Base-by-base conservation (phyloP, 2,329 filamentous ascomycete species). In the Amesomyces nigricolor region DNA sequence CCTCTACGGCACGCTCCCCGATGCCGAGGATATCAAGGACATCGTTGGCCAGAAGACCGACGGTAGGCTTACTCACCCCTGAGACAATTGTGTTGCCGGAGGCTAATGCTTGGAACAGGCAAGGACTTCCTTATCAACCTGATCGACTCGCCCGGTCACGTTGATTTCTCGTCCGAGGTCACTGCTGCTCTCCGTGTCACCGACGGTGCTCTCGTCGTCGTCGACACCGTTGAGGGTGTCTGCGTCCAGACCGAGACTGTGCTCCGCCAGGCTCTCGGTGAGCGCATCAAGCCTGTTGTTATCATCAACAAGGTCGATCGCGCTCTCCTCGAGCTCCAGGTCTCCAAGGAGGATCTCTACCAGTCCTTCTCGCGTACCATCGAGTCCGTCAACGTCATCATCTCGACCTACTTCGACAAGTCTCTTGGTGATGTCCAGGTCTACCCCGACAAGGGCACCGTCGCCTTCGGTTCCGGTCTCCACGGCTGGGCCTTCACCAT, bases 291-390 rank as follows among this genome's bases (percentile, higher is more conserved):
- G 88, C 94, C 94, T 71, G 92, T 99, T 72, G 85, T 96, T 74
- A 88, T 96, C 78, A 96, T 99, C 86, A 99, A 99, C 91, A 99
- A 99, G 88, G 94, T 99, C 77, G 94, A 99, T 75, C 92, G 94
- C 80, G 91, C 94, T 78, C 89, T 99, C 73, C 91, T 99, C 75
- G 94, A 99, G 81, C 86, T 99, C 64, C 94, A 99, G 82, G 87
- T 96, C 72, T 87, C 85, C 78, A 96, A 97, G 87, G 94, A 99
- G 81, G 94, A 99, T 73, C 81, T 99, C 67, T 99, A 96, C 87
- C 92, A 97, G 83, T 96, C 92, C 75, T 99, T 99, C 88, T 91
- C 90, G 64, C 89, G 92, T 87, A 96, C 94, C 75, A 91, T 99
- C 71, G 94, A 99, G 87, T 97, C 92, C 71, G 94, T 99, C 75